Base-by-base conservation (phyloP, 129 eudicot species). In the Arctium lappa region DNA sequence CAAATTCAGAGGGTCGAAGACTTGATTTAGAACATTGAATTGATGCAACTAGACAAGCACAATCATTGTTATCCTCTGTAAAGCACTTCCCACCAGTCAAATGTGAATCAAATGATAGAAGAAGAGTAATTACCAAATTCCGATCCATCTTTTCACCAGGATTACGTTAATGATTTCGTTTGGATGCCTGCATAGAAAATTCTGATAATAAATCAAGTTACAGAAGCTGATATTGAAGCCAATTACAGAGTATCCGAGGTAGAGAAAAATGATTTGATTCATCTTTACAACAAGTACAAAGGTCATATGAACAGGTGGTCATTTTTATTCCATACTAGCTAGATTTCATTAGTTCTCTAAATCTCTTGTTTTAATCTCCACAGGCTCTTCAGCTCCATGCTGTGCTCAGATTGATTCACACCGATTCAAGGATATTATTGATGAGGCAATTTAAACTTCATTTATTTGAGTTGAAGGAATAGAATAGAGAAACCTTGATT, bases 351-450 rank as follows among this genome's bases (percentile, higher is more conserved):
- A 12, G 62, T 73, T 68, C 5, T 68, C 27, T 44, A 27, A 63
- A 77, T 0, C 4, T 13, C 0, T 53, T 22, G 9, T 62, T 38
- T 5, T 22, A 78, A 72, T 72, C 16, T 86, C 12, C 69, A 44
- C 87, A 96, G 99, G 91, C 91, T 96, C 75, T 96, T 96, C 79
- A 91, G 97, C 87, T 93, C 95, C 76, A 93, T 96, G 98, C 84
- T 96, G 60, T 96, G 99, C 89, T 96, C 99, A 34, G 95, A 96
- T 85, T 38, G 99, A 95, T 88, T 93, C 99, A 62, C 99, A 95
- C 74, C 90, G 98, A 32, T 95, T 93, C 88, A 95, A 95, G 89
- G 99, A 95, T 87, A 91, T 93, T 10, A 80, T 95, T 70, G 97
- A 95, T 46, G 99, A 93, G 88, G 94, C 94, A n/a, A 90, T 93